Conservation (phyloP, 1,284 basidiomycete genomes). For the Coriolopsis trogii region DNA sequence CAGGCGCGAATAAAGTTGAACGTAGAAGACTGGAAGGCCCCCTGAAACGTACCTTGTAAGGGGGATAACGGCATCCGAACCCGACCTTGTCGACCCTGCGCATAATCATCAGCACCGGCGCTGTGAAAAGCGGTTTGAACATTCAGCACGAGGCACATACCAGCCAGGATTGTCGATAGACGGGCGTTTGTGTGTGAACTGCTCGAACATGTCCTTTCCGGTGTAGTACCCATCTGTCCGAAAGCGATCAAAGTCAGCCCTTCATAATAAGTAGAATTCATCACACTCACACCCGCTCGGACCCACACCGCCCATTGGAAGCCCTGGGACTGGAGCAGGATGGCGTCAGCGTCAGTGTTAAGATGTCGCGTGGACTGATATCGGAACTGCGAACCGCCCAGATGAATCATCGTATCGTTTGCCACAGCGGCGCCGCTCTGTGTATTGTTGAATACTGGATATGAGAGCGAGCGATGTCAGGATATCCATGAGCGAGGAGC, state of each 20-base stretch:
- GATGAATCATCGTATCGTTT: conserved; percentile 66
- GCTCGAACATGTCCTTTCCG: conserved; percentile 67
- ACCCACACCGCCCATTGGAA: conserved; percentile 77
- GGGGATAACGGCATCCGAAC: conserved; percentile 62
- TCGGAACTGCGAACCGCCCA: conserved; percentile 43
- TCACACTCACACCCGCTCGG: conserved; percentile 64
- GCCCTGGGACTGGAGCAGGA: conserved; percentile 49
- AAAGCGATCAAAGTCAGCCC: neutral
- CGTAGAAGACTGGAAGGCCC: neutral
- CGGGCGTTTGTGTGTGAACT: conserved; percentile 68
- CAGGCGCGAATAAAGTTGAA: neutral
- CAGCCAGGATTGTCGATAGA: conserved; percentile 65
- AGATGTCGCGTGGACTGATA: neutral
- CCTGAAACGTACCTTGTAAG: conserved; percentile 58
- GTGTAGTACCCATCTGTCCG: conserved; percentile 60
- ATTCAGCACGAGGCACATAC: too few relatives aligned
- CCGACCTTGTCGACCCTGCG: conserved; percentile 56
- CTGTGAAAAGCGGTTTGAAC: too few relatives aligned
- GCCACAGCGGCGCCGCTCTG: conserved; percentile 64
- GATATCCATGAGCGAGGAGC: neutral
- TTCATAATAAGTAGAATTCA: neutral
- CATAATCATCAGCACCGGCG: too few relatives aligned
- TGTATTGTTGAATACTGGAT: conserved; percentile 66
- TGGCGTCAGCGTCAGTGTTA: neutral
- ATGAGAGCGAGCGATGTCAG: neutral